Base-by-base conservation (phyloP, 768 basidiomycete genomes). In the Gyrodon lividus region DNA sequence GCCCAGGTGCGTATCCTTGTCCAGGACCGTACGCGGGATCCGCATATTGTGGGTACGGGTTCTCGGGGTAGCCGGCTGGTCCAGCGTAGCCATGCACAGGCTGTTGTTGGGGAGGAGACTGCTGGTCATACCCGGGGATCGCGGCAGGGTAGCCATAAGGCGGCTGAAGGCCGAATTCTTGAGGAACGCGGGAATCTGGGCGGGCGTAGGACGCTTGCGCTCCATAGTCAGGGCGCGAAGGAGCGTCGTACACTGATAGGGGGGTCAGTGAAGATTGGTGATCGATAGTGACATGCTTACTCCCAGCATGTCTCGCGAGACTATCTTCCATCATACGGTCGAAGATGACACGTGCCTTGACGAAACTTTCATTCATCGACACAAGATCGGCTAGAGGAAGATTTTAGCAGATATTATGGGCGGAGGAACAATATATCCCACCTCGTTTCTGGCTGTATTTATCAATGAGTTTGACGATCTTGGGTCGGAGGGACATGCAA, bases 401-500 rank as follows among this genome's bases (percentile, higher is more conserved):
- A 12, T 47, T 8, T 39, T 48, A 49, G 37, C 16, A 34, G 6
- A 40, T 43, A 19, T 38, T 37, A 47, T 23, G 22, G 19, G 28
- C 23, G 4, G 43, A 48, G 33, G 0, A 43, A 56, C 40, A 47
- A 46, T 16, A 17, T 30, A 28, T 26, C 70, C 47, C 48, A 81
- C 77, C 80, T 71, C 93, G 78, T 73, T 98, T 97, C 74, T 96
- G 93, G 60, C 88, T 93, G 65, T 98, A 98, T 74, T 94, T 97
- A 67, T 97, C 93, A 56, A 98, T 97, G 48, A 98, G 71, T 63
- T 94, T 93, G 55, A 97, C 94, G 56, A 98, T 96, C 77, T 93
- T 95, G 6, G 94, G 94, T 40, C 95, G 79, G 35, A 97, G 70
- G 4, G 86, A 79, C 86, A 98, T 94, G 61, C 88, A 87, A 20